Conservation (phyloP, 1,284 basidiomycete species). For the Trichosporon ovoides region DNA sequence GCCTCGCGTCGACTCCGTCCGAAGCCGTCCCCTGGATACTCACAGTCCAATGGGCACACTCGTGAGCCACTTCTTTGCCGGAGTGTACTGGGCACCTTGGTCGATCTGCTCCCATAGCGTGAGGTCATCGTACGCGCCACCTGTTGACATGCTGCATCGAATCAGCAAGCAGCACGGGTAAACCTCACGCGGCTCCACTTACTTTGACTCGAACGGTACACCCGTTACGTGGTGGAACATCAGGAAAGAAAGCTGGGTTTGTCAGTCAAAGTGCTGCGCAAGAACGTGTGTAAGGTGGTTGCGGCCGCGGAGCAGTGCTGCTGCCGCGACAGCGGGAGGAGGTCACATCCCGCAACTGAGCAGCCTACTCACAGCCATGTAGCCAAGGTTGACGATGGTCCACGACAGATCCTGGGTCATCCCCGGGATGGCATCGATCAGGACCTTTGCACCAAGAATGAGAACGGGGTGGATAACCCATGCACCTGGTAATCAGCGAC, state of each 20-base stretch:
- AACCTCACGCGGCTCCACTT: constrained; percentile 15
- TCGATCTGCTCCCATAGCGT: constrained; percentile 99
- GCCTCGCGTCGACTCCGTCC: background rate
- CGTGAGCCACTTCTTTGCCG: constrained; percentile 95
- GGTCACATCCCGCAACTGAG: background rate
- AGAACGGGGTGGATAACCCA: constrained; percentile 97
- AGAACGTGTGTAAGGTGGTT: background rate
- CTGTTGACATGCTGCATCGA: constrained; percentile 52
- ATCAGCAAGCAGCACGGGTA: constrained; percentile 6
- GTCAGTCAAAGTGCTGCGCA: background rate
- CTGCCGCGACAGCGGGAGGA: constrained; percentile 12
- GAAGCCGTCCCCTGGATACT: constrained; percentile 46
- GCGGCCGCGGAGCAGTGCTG: background rate
- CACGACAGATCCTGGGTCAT: constrained; percentile 92
- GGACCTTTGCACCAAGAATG: constrained; percentile 81
- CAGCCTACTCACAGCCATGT: constrained; percentile 72
- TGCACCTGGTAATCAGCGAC: constrained; percentile 60
- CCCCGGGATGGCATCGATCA: constrained; percentile 89
- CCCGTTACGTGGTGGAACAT: constrained; percentile 99
- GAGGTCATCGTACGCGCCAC: constrained; percentile 92
- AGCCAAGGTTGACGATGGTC: constrained; percentile 89
- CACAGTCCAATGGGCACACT: constrained; percentile 85
- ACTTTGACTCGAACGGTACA: constrained; percentile 79
- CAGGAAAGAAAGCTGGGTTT: constrained; percentile 77
- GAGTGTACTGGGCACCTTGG: constrained; percentile 95